phyloP scores from a whole-genome alignment of 139 green algal genomes.

The Prasinococcaceae sp. region DNA sequence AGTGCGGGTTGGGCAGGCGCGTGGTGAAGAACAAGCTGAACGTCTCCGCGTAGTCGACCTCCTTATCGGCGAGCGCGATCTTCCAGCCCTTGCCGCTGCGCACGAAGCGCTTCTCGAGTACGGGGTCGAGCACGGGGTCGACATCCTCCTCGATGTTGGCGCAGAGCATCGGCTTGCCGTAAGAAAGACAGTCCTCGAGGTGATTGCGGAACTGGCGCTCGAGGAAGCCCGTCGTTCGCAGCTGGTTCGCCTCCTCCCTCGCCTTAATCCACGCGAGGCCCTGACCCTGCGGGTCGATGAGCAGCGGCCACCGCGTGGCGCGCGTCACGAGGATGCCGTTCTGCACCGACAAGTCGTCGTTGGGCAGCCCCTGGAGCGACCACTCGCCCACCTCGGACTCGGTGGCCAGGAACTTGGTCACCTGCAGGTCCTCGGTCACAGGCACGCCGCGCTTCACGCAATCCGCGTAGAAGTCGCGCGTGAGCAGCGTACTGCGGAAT shows the following conservation, averaged over 20 bases:
- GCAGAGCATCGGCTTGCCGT: neutral
- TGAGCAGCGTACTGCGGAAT: slow-evolving; percentile 77
- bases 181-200: neutral
- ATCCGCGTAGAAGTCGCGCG: slow-evolving; percentile 60
- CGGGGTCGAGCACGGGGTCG: slow-evolving; percentile 2
- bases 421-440: slow-evolving; percentile 36
- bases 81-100: neutral
- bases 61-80: slow-evolving; percentile 63
- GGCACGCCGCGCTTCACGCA: slow-evolving; percentile 56
- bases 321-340: slow-evolving; percentile 7
- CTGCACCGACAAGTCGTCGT: slow-evolving; percentile 1
- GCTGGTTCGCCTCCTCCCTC: neutral
- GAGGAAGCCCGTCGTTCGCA: neutral
- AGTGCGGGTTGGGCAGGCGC: slow-evolving; percentile 71
- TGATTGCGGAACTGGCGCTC: neutral
- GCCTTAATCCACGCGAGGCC: neutral
- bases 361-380: slow-evolving; percentile 5
- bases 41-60: slow-evolving; percentile 67
- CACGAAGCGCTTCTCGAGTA: neutral
- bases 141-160: slow-evolving; percentile 4
- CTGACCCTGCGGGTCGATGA: slow-evolving; percentile 15
- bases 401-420: slow-evolving; percentile 79
- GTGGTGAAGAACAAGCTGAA: slow-evolving; percentile 82
- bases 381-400: slow-evolving; percentile 28
- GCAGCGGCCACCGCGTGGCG: neutral